Evolutionary conservation across 441 rosid species (phyloP).

Genomic region (Francoa sonchifolia): DNA sequence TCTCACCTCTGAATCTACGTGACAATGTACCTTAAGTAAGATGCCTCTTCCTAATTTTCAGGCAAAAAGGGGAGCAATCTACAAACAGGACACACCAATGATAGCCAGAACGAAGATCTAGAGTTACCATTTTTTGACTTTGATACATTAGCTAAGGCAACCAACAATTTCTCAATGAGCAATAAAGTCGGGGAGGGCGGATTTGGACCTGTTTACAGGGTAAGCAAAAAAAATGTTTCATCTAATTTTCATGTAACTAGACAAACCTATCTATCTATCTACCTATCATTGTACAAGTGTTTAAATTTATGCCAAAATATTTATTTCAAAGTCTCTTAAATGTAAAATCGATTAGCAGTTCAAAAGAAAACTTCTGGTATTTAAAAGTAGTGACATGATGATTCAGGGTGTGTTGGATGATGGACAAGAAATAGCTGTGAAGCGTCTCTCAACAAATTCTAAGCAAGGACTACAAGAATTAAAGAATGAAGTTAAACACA

Average conservation of each 20-base stretch:
- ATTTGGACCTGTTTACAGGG: constrained; percentile 23
- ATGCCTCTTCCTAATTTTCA: not conserved
- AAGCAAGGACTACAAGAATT: constrained; percentile 27
- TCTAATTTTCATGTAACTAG: not conserved
- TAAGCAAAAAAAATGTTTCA: not conserved
- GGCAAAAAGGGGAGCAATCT: not conserved
- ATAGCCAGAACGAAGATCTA: constrained; percentile 10
- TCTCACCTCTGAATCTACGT: no score
- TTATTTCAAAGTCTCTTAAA: no score
- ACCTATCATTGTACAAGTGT: no score
- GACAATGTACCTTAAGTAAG: not conserved
- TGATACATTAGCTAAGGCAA: constrained; percentile 9
- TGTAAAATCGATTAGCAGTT: no score
- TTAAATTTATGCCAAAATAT: no score
- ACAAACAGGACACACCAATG: not conserved
- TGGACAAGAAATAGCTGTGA: constrained; percentile 23
- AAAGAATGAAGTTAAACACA: constrained; percentile 16
- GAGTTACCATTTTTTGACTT: constrained; percentile 11
- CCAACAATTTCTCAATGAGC: constrained; percentile 11
- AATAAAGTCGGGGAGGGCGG: constrained; percentile 23
- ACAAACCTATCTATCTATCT: no score
- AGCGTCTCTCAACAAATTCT: constrained; percentile 20
- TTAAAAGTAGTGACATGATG: not conserved
- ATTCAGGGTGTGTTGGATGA: not conserved
- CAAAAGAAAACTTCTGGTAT: no score